Evolutionary conservation across 2,329 filamentous ascomycete genomes (phyloP).

Genomic region (Talaromyces sp.): DNA sequence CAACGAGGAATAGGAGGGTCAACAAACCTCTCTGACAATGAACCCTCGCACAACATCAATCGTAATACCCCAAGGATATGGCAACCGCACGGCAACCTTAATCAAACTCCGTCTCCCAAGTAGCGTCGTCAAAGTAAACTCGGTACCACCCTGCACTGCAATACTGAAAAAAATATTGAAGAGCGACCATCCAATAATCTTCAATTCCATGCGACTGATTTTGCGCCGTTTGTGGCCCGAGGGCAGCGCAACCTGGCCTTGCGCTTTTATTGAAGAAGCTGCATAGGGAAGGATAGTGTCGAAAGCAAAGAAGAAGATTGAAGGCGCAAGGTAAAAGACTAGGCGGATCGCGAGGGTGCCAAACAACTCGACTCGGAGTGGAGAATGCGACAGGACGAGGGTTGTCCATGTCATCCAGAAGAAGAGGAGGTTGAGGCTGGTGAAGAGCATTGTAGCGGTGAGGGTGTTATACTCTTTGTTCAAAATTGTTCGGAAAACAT

Average conservation of each 20-base stretch:
- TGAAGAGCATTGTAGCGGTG: conserved; percentile 56
- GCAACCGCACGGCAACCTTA: conserved; percentile 57
- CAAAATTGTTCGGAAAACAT: neutral
- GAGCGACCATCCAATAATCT: conserved; percentile 53
- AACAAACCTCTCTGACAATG: conserved; percentile 55
- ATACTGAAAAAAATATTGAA: conserved; percentile 55
- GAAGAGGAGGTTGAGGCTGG: conserved; percentile 79
- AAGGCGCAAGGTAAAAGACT: conserved; percentile 70
- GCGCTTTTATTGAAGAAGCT: conserved; percentile 65
- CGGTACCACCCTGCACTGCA: conserved; percentile 54
- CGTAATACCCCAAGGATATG: conserved; percentile 60
- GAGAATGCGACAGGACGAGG: conserved; percentile 71
- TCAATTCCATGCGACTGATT: conserved; percentile 44
- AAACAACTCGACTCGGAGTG: conserved; percentile 70
- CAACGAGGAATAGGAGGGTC: neutral
- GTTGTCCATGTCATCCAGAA: conserved; percentile 90
- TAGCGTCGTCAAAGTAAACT: conserved; percentile 53
- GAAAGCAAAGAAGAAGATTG: conserved; percentile 68
- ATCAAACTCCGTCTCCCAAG: conserved; percentile 55
- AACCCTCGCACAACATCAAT: conserved; percentile 55
- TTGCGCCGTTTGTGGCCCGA: conserved; percentile 34
- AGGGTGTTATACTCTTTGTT: neutral
- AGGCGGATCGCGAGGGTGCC: conserved; percentile 66
- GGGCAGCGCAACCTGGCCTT: conserved; percentile 54
- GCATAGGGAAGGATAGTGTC: conserved; percentile 69